These are phyloP conservation scores for Tricholoma sp. DNA, from an alignment of 768 basidiomycete species.

Conservation along the genomic window DNA sequence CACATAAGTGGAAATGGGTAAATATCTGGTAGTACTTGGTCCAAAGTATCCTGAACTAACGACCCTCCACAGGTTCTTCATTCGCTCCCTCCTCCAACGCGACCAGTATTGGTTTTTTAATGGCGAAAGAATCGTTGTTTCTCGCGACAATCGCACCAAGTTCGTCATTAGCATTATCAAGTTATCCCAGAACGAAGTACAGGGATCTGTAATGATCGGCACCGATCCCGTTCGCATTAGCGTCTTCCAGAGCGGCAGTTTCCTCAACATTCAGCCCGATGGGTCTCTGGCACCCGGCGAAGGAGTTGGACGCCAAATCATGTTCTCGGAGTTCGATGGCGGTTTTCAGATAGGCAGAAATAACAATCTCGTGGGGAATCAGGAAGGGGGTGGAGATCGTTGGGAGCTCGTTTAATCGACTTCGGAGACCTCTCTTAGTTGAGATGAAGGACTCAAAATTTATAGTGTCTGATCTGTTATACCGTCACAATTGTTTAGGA, in stretches of 20 bases:
- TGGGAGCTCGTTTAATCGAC: neutral
- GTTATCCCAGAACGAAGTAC: neutral
- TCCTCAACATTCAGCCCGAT: neutral
- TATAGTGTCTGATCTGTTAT: too few species aligned
- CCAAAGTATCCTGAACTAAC: neutral
- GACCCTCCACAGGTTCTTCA: constrained; percentile 1
- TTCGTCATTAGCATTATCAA: neutral
- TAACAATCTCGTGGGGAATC: neutral
- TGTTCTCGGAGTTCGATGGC: neutral
- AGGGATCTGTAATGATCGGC: neutral
- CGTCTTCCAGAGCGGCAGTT: neutral
- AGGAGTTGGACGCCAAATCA: neutral
- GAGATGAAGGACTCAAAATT: too few species aligned
- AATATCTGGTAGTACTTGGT: neutral
- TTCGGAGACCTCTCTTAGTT: neutral
- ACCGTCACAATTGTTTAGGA: too few species aligned
- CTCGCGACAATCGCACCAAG: constrained; percentile 2
- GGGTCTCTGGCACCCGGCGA: neutral
- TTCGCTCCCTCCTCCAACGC: neutral
- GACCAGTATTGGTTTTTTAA: constrained; percentile 5
- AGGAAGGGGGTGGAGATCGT: neutral
- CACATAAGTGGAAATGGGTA: constrained; percentile 5
- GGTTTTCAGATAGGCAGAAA: neutral
- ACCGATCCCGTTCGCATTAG: neutral
- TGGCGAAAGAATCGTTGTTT: neutral